These are phyloP conservation scores for Xylariaceae sp. DNA, from an alignment of 2,329 filamentous ascomycete species.

Conservation along the genomic window DNA sequence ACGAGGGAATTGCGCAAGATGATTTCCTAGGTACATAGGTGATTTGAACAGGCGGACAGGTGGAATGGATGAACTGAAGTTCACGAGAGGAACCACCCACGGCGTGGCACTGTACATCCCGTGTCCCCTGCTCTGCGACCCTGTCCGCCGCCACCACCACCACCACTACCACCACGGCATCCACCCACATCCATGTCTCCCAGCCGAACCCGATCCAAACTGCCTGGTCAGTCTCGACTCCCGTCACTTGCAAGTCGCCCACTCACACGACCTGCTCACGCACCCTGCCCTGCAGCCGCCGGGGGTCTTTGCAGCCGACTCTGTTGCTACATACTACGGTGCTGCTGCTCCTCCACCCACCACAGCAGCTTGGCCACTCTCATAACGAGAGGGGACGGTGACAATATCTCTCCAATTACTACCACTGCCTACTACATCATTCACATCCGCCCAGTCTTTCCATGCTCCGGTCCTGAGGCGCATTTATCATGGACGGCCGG, in stretches of 20 bases:
- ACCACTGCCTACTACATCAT: constrained; percentile 2
- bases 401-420: neutral
- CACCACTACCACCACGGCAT: constrained; percentile 12
- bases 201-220: constrained; percentile 14
- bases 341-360: constrained; percentile 1
- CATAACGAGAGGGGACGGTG: constrained; percentile 17
- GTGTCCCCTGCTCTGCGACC: too few species aligned
- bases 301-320: neutral
- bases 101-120: too few species aligned
- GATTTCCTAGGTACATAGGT: neutral
- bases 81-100: neutral
- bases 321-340: neutral
- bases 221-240: constrained; percentile 1
- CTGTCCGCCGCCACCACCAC: constrained; percentile 8
- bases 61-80: neutral
- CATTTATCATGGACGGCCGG: too few species aligned
- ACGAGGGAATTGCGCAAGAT: constrained; percentile 6
- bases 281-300: constrained; percentile 8
- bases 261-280: constrained; percentile 12
- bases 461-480: too few species aligned
- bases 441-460: constrained; percentile 5
- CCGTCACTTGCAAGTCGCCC: constrained; percentile 11
- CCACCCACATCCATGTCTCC: constrained; percentile 14
- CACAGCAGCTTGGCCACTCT: constrained; percentile 2
- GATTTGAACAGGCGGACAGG: neutral